Evolutionary conservation across 2,329 filamentous ascomycete genomes (phyloP).

Genomic region (Ramichloridium luteum): DNA sequence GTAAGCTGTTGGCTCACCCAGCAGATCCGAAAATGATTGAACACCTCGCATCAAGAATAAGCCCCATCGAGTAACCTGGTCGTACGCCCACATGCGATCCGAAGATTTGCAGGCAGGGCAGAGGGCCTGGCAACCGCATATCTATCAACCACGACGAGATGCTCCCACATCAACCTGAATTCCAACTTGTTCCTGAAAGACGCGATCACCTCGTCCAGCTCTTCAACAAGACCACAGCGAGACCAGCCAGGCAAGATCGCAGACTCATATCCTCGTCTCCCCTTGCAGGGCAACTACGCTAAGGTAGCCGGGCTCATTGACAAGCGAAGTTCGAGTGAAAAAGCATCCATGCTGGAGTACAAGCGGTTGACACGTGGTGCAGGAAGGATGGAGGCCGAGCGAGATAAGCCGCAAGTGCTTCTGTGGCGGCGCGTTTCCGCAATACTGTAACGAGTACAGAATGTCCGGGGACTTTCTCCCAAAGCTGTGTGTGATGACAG

Average conservation of each 20-base stretch:
- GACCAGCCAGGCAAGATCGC: conserved; percentile 30
- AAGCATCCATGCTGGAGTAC: conserved; percentile 33
- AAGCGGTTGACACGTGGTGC: conserved; percentile 39
- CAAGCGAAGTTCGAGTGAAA: conserved; percentile 25
- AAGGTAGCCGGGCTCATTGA: conserved; percentile 36
- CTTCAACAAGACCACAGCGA: conserved; percentile 23
- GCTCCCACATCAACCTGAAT: conserved; percentile 41
- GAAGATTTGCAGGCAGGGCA: conserved; percentile 10
- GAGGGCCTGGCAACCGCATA: conserved; percentile 75
- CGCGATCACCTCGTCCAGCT: conserved; percentile 26
- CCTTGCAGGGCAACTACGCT: conserved; percentile 17
- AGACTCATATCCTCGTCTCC: conserved; percentile 87
- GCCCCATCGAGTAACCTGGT: conserved; percentile 98
- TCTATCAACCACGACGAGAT: conserved; percentile 92
- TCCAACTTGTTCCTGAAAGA: conserved; percentile 27
- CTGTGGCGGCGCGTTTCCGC: conserved; percentile 99
- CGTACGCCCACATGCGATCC: conserved; percentile 17
- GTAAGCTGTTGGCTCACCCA: conserved; percentile 20
- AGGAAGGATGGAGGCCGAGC: conserved; percentile 39
- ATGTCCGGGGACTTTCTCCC: conserved; percentile 99
- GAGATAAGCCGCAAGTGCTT: conserved; percentile 81
- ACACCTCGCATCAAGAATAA: conserved; percentile 99
- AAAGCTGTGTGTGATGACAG: conserved; percentile 53
- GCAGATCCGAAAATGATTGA: conserved; percentile 37
- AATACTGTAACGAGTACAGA: conserved; percentile 44